Percentiles rank a stretch among this genome's conserved stretches.
Evolutionary conservation across 768 basidiomycete species (phyloP).

Genomic region (Naganishia onofrii): DNA sequence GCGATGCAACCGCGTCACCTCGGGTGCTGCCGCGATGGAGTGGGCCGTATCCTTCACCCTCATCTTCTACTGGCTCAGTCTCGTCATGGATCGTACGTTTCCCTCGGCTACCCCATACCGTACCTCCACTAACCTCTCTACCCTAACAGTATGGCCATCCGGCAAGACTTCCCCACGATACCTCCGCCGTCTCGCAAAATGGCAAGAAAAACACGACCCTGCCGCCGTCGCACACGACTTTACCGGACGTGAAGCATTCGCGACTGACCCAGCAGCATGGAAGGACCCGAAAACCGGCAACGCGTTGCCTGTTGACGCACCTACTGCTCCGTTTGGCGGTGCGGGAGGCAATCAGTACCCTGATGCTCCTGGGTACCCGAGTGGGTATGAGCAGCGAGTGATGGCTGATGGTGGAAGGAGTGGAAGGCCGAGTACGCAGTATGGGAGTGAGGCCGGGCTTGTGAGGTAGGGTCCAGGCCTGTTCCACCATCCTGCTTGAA

Average conservation of each 20-base stretch:
- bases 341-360: neutral
- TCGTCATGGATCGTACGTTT: constrained; percentile 53
- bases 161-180: constrained; percentile 49
- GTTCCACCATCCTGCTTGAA: too few relatives aligned
- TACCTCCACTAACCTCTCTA: neutral
- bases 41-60: constrained; percentile 51
- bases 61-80: constrained; percentile 51
- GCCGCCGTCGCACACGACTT: constrained; percentile 48
- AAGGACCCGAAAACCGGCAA: constrained; percentile 25
- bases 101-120: neutral
- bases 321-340: neutral
- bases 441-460: constrained; percentile 26
- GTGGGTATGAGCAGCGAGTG: neutral
- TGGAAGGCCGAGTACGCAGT: constrained; percentile 25
- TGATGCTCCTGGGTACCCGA: constrained; percentile 10
- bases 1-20: constrained; percentile 47
- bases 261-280: constrained; percentile 45
- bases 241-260: constrained; percentile 46
- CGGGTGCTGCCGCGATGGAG: constrained; percentile 51
- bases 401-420: constrained; percentile 8
- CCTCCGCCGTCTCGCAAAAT: constrained; percentile 49
- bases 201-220: constrained; percentile 46
- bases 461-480: constrained; percentile 8
- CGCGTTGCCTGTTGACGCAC: constrained; percentile 24
- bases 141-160: constrained; percentile 26